A percentile compares a stretch with the other conserved stretches of the same genome.
phyloP scores from a whole-genome alignment of 495 filamentous ascomycete genomes.

The Glarea lozoyensis region DNA sequence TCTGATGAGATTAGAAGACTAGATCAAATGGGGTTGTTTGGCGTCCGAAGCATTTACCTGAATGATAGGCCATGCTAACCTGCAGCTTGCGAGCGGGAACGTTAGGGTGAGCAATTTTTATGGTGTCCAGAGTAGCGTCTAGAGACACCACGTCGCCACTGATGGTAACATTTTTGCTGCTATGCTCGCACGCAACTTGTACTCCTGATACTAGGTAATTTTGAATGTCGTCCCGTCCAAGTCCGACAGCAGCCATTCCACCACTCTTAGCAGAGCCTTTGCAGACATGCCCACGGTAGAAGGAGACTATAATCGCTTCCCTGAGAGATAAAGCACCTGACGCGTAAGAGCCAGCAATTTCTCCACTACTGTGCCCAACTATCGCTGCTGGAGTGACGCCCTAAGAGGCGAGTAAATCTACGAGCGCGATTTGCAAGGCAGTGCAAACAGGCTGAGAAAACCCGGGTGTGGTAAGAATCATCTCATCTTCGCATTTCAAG shows the following conservation, averaged over 20 bases:
- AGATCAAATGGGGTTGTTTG: too few relatives aligned
- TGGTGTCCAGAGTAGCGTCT: conserved; percentile 31
- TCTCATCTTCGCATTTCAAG: conserved; percentile 31
- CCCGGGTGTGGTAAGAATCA: conserved; percentile 32
- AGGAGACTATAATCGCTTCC: conserved; percentile 42
- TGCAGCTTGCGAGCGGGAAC: conserved; percentile 41
- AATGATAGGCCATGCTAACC: conserved; percentile 26
- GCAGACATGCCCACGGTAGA: conserved; percentile 28
- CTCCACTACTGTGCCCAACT: conserved; percentile 58
- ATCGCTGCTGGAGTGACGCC: conserved; percentile 43
- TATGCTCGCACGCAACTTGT: conserved; percentile 42
- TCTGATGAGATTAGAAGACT: too few relatives aligned
- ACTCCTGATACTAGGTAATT: conserved; percentile 18
- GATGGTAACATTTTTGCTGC: conserved; percentile 47
- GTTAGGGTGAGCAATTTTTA: conserved; percentile 28
- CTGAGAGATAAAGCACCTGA: conserved; percentile 41
- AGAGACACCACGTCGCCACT: conserved; percentile 38
- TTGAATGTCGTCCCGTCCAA: conserved; percentile 30
- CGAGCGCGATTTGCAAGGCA: conserved; percentile 43
- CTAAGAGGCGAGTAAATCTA: conserved; percentile 43
- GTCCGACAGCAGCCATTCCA: conserved; percentile 43
- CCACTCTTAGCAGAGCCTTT: conserved; percentile 16
- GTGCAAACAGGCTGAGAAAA: conserved; percentile 43
- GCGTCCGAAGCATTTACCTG: too few relatives aligned
- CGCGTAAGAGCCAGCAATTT: conserved; percentile 49